These are phyloP conservation scores for Copromyces sp. DNA, from an alignment of 495 filamentous ascomycete genomes.

Conservation along the genomic window DNA sequence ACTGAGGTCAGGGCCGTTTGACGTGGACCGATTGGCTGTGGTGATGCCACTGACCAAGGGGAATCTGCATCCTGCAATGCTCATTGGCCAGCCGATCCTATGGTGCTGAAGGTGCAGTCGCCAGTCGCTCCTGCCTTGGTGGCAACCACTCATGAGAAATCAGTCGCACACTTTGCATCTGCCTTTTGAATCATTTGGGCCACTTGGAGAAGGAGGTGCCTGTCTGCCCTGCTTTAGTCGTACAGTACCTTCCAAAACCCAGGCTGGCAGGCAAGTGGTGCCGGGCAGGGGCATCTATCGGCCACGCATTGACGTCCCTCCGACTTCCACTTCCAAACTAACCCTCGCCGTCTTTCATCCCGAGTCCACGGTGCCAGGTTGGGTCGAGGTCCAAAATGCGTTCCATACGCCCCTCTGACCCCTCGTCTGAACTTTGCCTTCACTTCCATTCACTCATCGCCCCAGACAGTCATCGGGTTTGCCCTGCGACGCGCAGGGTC, in stretches of 20 bases:
- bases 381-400: not conserved
- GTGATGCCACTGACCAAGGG: not conserved
- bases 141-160: not conserved
- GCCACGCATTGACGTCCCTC: not conserved
- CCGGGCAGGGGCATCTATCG: not conserved
- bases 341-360: not conserved
- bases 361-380: not conserved
- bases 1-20: not conserved
- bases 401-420: not conserved
- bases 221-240: not conserved
- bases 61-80: not conserved
- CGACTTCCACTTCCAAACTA: not conserved
- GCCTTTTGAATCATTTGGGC: not conserved
- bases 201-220: not conserved
- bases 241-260: not conserved
- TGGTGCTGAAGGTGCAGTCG: not conserved
- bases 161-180: not conserved
- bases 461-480: not conserved
- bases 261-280: not conserved
- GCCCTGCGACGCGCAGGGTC: not conserved
- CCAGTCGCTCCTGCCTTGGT: not conserved
- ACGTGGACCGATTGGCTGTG: slow-evolving; percentile 2
- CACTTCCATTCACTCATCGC: not conserved
- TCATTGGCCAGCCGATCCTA: slow-evolving; percentile 1
- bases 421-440: not conserved